Base-by-base conservation (phyloP, 1,139 yeast species). In the Sugiyamaella xylanicola region DNA sequence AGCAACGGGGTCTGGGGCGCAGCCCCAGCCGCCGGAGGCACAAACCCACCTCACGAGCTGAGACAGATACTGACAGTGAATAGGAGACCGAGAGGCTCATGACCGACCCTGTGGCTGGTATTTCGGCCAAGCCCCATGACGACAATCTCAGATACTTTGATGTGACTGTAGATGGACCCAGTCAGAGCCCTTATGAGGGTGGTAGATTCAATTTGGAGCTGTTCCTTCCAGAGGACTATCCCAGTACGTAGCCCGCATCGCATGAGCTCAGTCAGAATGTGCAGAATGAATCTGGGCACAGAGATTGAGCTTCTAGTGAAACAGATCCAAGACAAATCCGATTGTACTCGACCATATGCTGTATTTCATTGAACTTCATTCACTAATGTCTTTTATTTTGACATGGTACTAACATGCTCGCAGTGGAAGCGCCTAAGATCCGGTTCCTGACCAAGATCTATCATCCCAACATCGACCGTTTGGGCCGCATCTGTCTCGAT, bases 41-140 rank as follows among this genome's bases (percentile, higher is more conserved):
- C 41, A 5, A 11, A 5, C 19, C 16, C 41, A 5, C 7, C 13
- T 36, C 5, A 5, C 29, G 29, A 5, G 9, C 29, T n/a, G n/a
- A n/a, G 11, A 25, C 32, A 11, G 13, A n/a, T 20, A 29, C 48
- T 45, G 48, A 48, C 52, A 8, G 5, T 19, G 11, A 17, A 1
- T 19, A 82, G 85, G 99, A 95, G 74, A 92, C 98, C 7, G 97
- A 93, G 70, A 79, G 97, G 62, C 77, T 93, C 48, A 87, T 87
- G 39, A 84, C 92, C 40, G 99, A 95, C 66, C 99, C 99, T 0
- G 98, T 93, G 1, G 96, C 97, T 1, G 99, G 99, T 1, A 95
- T 93, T 67, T 80, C 86, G 0, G 99, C 99, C 1, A 81, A 77
- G 46, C 99, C 99, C 4, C 95, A 88, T 61, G 98, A 92, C 58